phyloP scores from a whole-genome alignment of 2,329 filamentous ascomycete genomes.

The Epichloe amarillans region DNA sequence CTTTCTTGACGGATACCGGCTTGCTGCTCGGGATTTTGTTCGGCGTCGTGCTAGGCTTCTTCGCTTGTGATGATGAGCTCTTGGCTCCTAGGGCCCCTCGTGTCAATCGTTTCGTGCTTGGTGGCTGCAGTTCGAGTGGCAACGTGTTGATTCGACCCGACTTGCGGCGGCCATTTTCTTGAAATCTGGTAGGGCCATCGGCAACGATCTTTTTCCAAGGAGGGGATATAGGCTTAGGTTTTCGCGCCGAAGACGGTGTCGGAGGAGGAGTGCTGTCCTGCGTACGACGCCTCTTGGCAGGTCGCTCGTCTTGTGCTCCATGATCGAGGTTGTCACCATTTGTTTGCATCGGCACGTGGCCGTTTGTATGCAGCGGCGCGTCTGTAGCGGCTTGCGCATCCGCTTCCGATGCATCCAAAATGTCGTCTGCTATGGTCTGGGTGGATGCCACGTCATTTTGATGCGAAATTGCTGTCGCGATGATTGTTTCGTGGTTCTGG shows the following conservation, averaged over 20 bases:
- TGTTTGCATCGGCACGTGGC: conserved; percentile 29
- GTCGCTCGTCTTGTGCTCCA: conserved; percentile 30
- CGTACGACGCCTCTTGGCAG: conserved; percentile 53
- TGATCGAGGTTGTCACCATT: conserved; percentile 42
- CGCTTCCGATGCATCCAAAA: conserved; percentile 4
- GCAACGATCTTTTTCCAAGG: conserved; percentile 84
- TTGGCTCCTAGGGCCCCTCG: conserved; percentile 24
- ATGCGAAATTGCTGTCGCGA: conserved; percentile 11
- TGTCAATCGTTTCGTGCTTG: conserved; percentile 37
- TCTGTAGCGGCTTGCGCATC: conserved; percentile 10
- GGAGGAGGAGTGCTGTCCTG: conserved; percentile 30
- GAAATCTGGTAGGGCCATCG: conserved; percentile 78
- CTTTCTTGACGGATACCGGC: conserved; percentile 14
- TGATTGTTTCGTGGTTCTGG: conserved; percentile 13
- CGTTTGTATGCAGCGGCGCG: conserved; percentile 15
- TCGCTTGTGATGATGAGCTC: conserved; percentile 19
- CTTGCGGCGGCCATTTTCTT: conserved; percentile 56
- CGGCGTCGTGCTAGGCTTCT: conserved; percentile 16
- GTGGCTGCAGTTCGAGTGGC: conserved; percentile 38
- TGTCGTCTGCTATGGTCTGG: conserved; percentile 7
- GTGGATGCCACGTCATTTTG: conserved; percentile 11
- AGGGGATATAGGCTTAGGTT: conserved; percentile 50
- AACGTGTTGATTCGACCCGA: conserved; percentile 50
- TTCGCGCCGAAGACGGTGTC: conserved; percentile 28
- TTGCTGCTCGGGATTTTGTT: conserved; percentile 18